Conservation (phyloP, 345 rosid species). For the Aquilaria malaccensis region DNA sequence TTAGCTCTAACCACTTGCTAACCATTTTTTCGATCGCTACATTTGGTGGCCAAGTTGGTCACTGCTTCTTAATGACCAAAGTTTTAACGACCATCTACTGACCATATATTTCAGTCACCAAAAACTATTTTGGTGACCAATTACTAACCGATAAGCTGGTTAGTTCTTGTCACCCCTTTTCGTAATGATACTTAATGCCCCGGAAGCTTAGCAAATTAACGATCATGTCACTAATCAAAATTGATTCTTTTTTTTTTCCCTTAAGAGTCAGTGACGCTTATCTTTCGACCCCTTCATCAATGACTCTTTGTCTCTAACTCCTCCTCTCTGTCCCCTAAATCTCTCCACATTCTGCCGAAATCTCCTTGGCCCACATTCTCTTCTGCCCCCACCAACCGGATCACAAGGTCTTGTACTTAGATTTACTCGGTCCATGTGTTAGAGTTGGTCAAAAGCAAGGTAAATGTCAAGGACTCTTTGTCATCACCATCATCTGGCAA, state of each 20-base stretch:
- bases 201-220: too few species aligned
- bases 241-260: not conserved
- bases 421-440: slow-evolving; percentile 38
- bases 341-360: slow-evolving; percentile 31
- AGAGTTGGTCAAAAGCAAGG: slow-evolving; percentile 29
- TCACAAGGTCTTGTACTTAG: slow-evolving; percentile 14
- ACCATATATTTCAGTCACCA: too few species aligned
- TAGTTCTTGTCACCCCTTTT: too few species aligned
- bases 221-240: too few species aligned
- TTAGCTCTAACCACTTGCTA: too few species aligned
- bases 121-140: too few species aligned
- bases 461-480: slow-evolving; percentile 17
- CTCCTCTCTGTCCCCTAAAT: slow-evolving; percentile 37
- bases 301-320: slow-evolving; percentile 46
- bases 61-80: too few species aligned
- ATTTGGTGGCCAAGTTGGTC: too few species aligned
- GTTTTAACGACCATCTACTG: too few species aligned
- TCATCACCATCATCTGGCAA: slow-evolving; percentile 14
- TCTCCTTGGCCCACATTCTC: slow-evolving; percentile 20
- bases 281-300: slow-evolving; percentile 8
- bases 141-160: too few species aligned
- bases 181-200: too few species aligned
- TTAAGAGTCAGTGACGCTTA: not conserved
- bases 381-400: slow-evolving; percentile 23
- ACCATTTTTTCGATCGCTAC: too few species aligned